Percentiles rank a stretch among this genome's conserved stretches.
These are phyloP conservation scores for Aspergillus fischeri DNA, from an alignment of 2,329 filamentous ascomycete species.

Conservation along the genomic window DNA sequence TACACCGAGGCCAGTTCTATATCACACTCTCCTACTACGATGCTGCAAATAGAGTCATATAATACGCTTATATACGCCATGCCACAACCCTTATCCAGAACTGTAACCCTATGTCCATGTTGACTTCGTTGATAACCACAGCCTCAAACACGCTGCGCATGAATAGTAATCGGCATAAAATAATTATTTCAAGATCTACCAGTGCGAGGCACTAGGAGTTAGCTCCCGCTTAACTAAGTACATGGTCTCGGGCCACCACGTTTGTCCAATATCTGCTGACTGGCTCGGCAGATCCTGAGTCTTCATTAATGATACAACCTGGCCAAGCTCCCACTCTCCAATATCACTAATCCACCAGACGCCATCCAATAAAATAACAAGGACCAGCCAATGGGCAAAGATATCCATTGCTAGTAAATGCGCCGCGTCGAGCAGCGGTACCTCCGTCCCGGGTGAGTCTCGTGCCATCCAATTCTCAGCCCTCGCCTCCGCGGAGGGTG, in stretches of 20 bases:
- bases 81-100: background rate
- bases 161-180: background rate
- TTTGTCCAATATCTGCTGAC: conserved; percentile 7
- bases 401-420: conserved; percentile 21
- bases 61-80: background rate
- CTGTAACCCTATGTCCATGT: background rate
- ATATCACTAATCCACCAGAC: conserved; percentile 34
- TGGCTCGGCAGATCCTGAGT: conserved; percentile 6
- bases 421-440: conserved; percentile 3
- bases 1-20: too few species aligned
- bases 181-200: background rate
- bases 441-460: background rate
- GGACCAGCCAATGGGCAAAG: conserved; percentile 31
- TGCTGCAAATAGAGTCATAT: background rate
- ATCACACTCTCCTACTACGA: background rate
- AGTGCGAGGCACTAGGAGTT: background rate
- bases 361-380: conserved; percentile 27
- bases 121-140: background rate
- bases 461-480: conserved; percentile 1
- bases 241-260: conserved; percentile 26
- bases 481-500: background rate
- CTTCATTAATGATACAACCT: conserved; percentile 19
- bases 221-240: conserved; percentile 15
- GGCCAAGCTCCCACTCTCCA: conserved; percentile 22
- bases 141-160: background rate